Base-by-base conservation (phyloP, 2,329 filamentous ascomycete species). In the Aspergillus phoenicis region DNA sequence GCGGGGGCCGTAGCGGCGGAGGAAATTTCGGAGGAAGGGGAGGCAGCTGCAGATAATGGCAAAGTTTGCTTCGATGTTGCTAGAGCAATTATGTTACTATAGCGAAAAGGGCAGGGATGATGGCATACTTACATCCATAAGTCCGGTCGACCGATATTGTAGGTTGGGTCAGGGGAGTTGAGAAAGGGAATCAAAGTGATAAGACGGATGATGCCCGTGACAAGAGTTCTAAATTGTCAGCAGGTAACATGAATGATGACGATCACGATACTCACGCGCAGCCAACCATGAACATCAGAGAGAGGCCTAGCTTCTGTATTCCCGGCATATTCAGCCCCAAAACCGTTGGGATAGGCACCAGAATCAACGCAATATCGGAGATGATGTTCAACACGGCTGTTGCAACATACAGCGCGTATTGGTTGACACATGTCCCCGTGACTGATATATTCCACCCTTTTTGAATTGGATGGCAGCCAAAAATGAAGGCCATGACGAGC, bases 41-140 rank as follows among this genome's bases (percentile, higher is more conserved):
- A 71, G 62, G 38, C 68, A 69, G 15, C 60, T 62, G 45, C 69
- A 71, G 22, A 71, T 66, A 8, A 71, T 63, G 8, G 70, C 68
- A 8, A 69, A 63, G 45, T 71, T 69, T 36, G 65, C 64, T 66
- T 70, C 70, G 56, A 71, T 63, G 22, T 68, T 64, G 22, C 68
- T 71, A 48, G 5, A 8, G 10, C 28, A 33, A 6, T 52, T 43
- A 8, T 38, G 24, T 20, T 57, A 8, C 33, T 15, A 20, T 38
- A 36, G 24, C 10, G 7, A 17, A 10, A 15, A 26, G 26, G 6
- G 26, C 26, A 26, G 26, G 6, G 26, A 3, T 26, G 4, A 26
- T 1, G 26, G 26, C 26, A 26, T n/a, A 39, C 64, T 58, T 64
- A 67, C 65, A 64, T 63, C 60, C 60, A 66, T 2, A 67, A 17